Evolutionary conservation across 306 rosid species (phyloP), one percentile per base, ranked within the genome.

Genomic region (Lithocarpus polystachyus): DNA sequence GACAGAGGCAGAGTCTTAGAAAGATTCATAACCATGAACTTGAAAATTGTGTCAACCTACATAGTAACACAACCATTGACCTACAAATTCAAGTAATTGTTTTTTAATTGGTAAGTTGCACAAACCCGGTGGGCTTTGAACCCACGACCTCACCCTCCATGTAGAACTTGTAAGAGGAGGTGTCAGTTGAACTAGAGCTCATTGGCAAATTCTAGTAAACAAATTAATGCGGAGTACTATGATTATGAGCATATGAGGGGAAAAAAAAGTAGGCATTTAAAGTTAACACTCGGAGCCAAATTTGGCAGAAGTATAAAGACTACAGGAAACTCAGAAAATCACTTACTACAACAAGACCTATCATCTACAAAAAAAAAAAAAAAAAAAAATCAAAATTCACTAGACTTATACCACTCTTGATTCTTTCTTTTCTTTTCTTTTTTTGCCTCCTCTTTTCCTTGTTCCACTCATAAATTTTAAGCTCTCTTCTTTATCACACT

Each of bases 1-100:
- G 12, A 33, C 60, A 56, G 6, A 43, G 64, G 75, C 48, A 74
- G 75, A 84, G 59, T 56, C 56, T 72, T 72, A 79, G 56, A 71
- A 14, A 69, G 29, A 40, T 4, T 67, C 35, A 82, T 61, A 24
- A 81, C 78, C 81, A 82, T 57, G 37, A 24, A 23, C 53, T 71
- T 51, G 2, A 5, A 74, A 40, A 69, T 48, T 55, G 17, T 67
- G 80, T 51, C 76, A 45, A 68, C 24, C 75, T 71, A 65, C 45
- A 23, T 15, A 12, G 53, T 48, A 48, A 48, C 53, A 3, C 17
- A 12, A 48, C 17, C 53, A 48, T 48, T 48, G 53, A 48, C 53
- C 53, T 48, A 48, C 53, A 48, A 48, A 65, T 17, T 52, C 20
- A 29, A 72, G 43, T 13, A 67, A 67, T 8, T 40, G 11, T 40